A percentile compares a stretch with the other conserved stretches of the same genome.
Conservation (phyloP, 306 rosid species). For the Vigna reflexopilosa region DNA sequence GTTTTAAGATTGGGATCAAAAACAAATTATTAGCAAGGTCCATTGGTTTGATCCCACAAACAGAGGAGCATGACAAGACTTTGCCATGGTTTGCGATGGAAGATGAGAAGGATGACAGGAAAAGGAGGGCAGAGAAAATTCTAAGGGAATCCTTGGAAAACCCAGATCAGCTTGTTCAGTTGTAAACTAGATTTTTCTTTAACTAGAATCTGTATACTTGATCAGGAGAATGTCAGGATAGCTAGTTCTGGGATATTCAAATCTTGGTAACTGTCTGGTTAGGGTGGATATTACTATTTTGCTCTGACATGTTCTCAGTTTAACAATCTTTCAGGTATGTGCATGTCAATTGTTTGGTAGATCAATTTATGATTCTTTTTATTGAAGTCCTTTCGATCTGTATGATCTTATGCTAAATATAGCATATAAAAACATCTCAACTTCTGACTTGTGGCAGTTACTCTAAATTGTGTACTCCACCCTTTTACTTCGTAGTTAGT, state of each 20-base stretch:
- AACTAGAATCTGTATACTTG: constrained; percentile 69
- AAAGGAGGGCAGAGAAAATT: constrained; percentile 79
- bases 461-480: constrained; percentile 1
- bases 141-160: constrained; percentile 79
- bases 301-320: constrained; percentile 57
- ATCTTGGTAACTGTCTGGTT: constrained; percentile 61
- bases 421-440: constrained; percentile 15
- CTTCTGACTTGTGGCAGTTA: constrained; percentile 35
- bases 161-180: constrained; percentile 71
- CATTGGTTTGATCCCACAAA: constrained; percentile 50
- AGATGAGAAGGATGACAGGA: constrained; percentile 76
- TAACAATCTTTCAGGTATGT: constrained; percentile 78
- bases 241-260: constrained; percentile 61
- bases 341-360: constrained; percentile 57
- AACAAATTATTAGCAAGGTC: constrained; percentile 62
- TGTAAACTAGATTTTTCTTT: constrained; percentile 71
- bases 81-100: constrained; percentile 63
- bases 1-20: constrained; percentile 72
- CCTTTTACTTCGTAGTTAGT: constrained; percentile 3
- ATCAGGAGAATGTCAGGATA: constrained; percentile 71
- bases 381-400: constrained; percentile 45
- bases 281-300: constrained; percentile 63
- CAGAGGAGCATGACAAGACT: constrained; percentile 53
- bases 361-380: constrained; percentile 63
- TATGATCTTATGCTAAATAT: constrained; percentile 32